Evolutionary conservation across 2,329 filamentous ascomycete genomes (phyloP), one percentile per base, ranked within the genome.

Genomic region (Exophiala mesophila): DNA sequence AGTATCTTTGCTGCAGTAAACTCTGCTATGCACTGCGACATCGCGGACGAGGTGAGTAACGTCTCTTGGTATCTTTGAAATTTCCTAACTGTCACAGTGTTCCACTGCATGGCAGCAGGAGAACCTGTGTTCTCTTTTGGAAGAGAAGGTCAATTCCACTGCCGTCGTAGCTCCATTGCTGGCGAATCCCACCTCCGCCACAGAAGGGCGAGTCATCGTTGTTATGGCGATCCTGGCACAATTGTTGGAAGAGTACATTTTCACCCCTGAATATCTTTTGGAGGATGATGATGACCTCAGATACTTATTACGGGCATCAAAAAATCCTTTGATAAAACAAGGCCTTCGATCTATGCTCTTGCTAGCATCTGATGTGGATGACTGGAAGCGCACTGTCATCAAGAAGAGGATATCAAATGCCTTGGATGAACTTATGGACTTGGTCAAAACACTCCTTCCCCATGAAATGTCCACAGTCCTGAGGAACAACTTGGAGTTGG

Each of bases 271-370:
- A 10, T 49, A 49, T 31, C 33, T 49, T 19, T 23, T 49, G 16
- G 41, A 44, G 24, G 34, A 49, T 79, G 47, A 82, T 86, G 74
- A 86, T 82, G n/a, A 74, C 78, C 54, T 66, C 38, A 12, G 34
- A 29, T 34, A 34, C 16, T 18, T 34, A 10, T 17, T 34, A 17
- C n/a, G 32, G 16, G 15, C 32, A 17, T 10, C 20, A 5, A 10
- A 12, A 18, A 17, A 34, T 17, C 12, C 4, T 18, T 6, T 10
- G 29, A 45, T 18, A 21, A 42, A 42, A 23, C 33, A 28, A 15
- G 13, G 12, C 4, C 17, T 38, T 8, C 32, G 41, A 12, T 20
- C 19, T 5, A 15, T 41, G 12, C 35, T 41, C 4, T 35, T 49
- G 10, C 34, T 20, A 16, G 19, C 29, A 17, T 47, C 28, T 15